Conservation (phyloP, 345 rosid species). For the Eucalyptus pauciflora region DNA sequence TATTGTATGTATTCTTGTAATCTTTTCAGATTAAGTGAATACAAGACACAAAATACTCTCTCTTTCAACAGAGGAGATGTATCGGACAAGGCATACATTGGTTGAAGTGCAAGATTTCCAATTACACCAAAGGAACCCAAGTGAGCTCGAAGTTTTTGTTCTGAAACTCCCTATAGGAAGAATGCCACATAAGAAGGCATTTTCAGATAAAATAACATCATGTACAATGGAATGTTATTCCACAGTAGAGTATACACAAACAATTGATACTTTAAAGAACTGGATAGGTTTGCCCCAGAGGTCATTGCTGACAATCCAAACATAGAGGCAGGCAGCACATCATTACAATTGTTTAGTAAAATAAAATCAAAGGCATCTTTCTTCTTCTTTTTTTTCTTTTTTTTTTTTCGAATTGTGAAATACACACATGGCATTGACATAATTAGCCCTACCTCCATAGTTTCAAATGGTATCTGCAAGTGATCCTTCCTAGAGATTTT, state of each 20-base stretch:
- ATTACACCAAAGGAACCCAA: neutral
- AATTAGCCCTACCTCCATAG: neutral
- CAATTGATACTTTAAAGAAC: neutral
- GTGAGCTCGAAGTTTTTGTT: neutral
- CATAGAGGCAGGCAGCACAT: neutral
- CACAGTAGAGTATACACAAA: neutral
- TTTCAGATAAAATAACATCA: no score
- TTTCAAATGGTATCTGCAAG: no score
- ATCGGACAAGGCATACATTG: neutral
- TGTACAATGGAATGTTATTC: neutral
- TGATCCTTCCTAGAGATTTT: neutral
- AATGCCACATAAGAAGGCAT: neutral
- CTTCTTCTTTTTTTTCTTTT: no score
- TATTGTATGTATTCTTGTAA: no score
- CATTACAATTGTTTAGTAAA: neutral
- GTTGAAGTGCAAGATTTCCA: neutral
- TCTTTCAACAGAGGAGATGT: neutral
- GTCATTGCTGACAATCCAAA: neutral
- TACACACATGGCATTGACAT: neutral
- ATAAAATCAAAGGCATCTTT: no score
- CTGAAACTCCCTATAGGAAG: neutral
- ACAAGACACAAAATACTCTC: no score
- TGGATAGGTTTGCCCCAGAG: neutral
- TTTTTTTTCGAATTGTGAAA: neutral
- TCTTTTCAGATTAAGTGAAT: no score